Conservation (phyloP, 306 rosid species). For the Calophaca sinica region DNA sequence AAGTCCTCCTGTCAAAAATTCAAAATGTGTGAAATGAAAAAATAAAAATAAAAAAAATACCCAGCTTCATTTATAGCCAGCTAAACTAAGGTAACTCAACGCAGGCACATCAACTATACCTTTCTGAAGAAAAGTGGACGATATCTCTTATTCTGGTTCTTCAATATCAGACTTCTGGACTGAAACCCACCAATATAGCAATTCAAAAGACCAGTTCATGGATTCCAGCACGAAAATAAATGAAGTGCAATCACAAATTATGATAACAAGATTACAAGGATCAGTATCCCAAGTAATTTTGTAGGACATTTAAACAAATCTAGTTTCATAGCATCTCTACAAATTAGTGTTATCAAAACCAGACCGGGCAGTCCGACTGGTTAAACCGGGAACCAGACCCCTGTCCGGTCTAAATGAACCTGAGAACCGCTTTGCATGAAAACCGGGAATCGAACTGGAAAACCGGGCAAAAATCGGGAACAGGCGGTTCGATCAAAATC, state of each 20-base stretch:
- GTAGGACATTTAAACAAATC: conserved; percentile 2
- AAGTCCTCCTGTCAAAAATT: conserved; percentile 77
- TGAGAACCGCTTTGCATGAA: too few species aligned
- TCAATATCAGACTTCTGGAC: conserved; percentile 84
- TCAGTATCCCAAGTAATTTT: conserved; percentile 8
- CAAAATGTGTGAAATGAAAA: conserved; percentile 1
- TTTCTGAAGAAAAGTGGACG: conserved; percentile 94
- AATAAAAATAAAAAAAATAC: conserved; percentile 5
- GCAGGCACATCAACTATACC: conserved; percentile 57
- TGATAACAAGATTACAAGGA: conserved; percentile 23
- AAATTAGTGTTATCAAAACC: too few species aligned
- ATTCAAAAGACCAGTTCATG: conserved; percentile 40
- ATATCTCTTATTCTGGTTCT: conserved; percentile 81
- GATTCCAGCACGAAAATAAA: conserved; percentile 32
- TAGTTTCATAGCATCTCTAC: conserved; percentile 9
- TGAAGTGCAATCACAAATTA: conserved; percentile 39
- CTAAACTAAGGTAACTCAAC: conserved; percentile 29
- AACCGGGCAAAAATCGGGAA: too few species aligned
- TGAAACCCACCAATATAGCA: conserved; percentile 52
- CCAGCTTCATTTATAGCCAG: conserved; percentile 37
- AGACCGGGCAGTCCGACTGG: too few species aligned
- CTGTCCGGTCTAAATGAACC: too few species aligned
- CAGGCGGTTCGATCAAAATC: too few species aligned
- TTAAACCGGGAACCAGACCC: too few species aligned
- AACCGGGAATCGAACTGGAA: too few species aligned